Conservation (phyloP, 192 early-diverging fungal species). For the Coemansia sp. region DNA sequence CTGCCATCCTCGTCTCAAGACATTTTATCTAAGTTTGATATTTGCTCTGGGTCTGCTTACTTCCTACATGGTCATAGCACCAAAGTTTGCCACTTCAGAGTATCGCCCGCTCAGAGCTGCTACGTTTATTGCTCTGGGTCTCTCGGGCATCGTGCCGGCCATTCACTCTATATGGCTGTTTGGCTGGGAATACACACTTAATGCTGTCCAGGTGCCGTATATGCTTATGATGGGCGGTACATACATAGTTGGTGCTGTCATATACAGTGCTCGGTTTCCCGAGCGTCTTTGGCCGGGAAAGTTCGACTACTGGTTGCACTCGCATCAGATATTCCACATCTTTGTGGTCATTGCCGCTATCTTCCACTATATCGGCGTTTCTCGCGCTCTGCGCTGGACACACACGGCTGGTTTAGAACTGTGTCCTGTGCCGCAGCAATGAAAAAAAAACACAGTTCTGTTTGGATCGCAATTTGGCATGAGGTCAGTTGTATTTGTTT, state of each 20-base stretch:
- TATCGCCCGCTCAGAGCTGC: slow-evolving; percentile 77
- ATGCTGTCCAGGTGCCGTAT: slow-evolving; percentile 64
- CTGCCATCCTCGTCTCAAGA: slow-evolving; percentile 58
- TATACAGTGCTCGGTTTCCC: slow-evolving; percentile 85
- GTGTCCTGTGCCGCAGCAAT: slow-evolving; percentile 4
- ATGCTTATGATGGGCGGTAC: slow-evolving; percentile 70
- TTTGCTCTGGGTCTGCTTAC: slow-evolving; percentile 64
- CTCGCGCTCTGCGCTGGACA: slow-evolving; percentile 55
- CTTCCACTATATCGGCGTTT: slow-evolving; percentile 71
- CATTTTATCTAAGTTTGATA: slow-evolving; percentile 63
- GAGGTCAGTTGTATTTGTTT: too few species aligned
- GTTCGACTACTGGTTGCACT: slow-evolving; percentile 79
- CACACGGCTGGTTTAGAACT: slow-evolving; percentile 35
- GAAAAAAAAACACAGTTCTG: neutral
- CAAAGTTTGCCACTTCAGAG: slow-evolving; percentile 68
- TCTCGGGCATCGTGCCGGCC: slow-evolving; percentile 72
- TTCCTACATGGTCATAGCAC: slow-evolving; percentile 60
- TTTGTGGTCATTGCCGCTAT: slow-evolving; percentile 74
- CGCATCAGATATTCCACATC: slow-evolving; percentile 91
- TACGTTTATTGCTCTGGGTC: slow-evolving; percentile 79
- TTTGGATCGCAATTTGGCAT: neutral
- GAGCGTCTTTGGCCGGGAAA: slow-evolving; percentile 83
- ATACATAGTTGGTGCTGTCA: slow-evolving; percentile 80
- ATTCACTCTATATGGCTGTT: slow-evolving; percentile 65
- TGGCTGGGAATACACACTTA: slow-evolving; percentile 61